These are phyloP conservation scores for Magnolia kwangsiensis DNA, from an alignment of 164 flowering plant species.

Conservation along the genomic window DNA sequence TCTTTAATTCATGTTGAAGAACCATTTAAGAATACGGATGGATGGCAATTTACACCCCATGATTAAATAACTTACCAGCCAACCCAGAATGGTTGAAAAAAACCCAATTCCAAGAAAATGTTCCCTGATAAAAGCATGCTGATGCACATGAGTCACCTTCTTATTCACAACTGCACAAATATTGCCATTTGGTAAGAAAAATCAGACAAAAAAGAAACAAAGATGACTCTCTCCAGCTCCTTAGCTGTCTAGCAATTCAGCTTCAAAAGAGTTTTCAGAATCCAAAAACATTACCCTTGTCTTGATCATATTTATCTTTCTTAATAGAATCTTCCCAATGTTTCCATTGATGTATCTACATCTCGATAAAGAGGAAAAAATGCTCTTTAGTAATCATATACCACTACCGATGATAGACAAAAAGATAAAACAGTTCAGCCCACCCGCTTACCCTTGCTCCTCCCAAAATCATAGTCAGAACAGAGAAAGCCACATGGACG, in stretches of 20 bases:
- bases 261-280: neutral
- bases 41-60: neutral
- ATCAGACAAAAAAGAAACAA: neutral
- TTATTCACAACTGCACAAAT: slow-evolving; percentile 48
- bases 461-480: slow-evolving; percentile 72
- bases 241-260: neutral
- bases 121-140: slow-evolving; percentile 74
- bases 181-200: slow-evolving; percentile 4
- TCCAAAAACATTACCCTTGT: slow-evolving; percentile 29
- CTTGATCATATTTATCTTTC: slow-evolving; percentile 47
- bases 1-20: neutral
- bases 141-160: slow-evolving; percentile 67
- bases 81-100: slow-evolving; percentile 35
- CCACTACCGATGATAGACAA: neutral
- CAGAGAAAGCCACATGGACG: slow-evolving; percentile 73
- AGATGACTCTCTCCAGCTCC: neutral
- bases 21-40: neutral
- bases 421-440: slow-evolving; percentile 1
- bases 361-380: slow-evolving; percentile 7
- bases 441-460: slow-evolving; percentile 63
- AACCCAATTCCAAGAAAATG: slow-evolving; percentile 63
- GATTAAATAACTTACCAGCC: slow-evolving; percentile 59
- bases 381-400: neutral
- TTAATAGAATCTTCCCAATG: slow-evolving; percentile 83
- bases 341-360: slow-evolving; percentile 88